Evolutionary conservation across 805 yeast genomes (phyloP), one percentile per base, ranked within the genome.

Genomic region (Metschnikowia arizonensis): DNA sequence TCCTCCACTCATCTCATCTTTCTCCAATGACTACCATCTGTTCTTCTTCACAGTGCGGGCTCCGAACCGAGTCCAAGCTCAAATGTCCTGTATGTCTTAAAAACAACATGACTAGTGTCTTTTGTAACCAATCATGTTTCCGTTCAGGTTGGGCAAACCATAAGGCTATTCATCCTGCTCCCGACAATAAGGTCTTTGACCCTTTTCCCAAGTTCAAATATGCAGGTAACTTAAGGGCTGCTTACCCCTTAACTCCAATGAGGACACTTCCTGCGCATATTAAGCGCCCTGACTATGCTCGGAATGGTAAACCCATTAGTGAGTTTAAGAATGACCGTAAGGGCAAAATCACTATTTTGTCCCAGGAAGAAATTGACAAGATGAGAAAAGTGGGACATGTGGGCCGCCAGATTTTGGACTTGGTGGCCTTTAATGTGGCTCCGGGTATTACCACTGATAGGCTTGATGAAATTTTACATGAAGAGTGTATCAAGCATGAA

Each of bases 381-480:
- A 81, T 90, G 66, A 81, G 91, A 55, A 77, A 78, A 51, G 93
- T 84, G n/a, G 82, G 85, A 49, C 73, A 73, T 44, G 66, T 83
- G 12, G 93, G 90, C 14, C 78, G 99, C 62, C 97, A 90, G 62
- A 81, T 93, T n/a, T 68, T 90, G 49, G 99, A 93, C 65, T 71
- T 76, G 9, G 95, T 93, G 7, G 99, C 91, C 5, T 83, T 87
- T 2, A 83, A 85, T 23, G 73, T 88, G 33, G 78, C 72, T 51
- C 95, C 96, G 0, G 99, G 99, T 36, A 69, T 88, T 48, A 91
- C 97, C 42, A 90, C 99, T 23, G 98, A 93, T 62, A 91, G 85
- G 62, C 72, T 93, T 46, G 99, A 93, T 64, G 80, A 72, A 38
- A 76, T 90, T 50, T 89, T 88, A 36, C 98, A 93, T 62, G 76